Evolutionary conservation across 495 filamentous ascomycete genomes (phyloP), one percentile per base, ranked within the genome.

Genomic region (Hyaloscypha variabilis): DNA sequence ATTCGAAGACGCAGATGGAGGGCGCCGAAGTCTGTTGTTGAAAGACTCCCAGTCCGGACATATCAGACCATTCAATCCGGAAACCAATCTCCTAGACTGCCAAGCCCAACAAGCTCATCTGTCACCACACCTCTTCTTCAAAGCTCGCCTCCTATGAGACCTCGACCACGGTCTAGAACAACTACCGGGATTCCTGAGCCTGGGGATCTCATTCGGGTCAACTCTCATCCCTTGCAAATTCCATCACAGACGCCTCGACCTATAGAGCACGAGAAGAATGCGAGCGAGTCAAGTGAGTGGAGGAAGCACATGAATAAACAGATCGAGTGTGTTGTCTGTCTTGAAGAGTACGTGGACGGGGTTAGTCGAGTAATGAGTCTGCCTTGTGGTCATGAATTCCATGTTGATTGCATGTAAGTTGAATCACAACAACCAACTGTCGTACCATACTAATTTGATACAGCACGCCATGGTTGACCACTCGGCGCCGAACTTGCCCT

Each of bases 311-410:
- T 88, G 73, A 90, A 91, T 52, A 87, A 90, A 62, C 93, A 97
- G 74, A 85, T 91, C 1, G 95, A 98, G 75, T 99, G 95, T 73
- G 95, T 97, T n/a, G 94, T 99, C 26, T 99, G 95, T 68, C 79
- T 98, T 57, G 95, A 99, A 77, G 96, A 99, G 71, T 99, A 98
- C 75, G 81, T 97, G 21, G 96, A 97, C 75, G 94, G 95, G 30
- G 87, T 98, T 70, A 97, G 93, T 74, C 81, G 86, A 63, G 96
- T 99, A 21, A 99, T 99, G 95, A 97, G 91, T 69, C 79, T 99
- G 58, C 95, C 95, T n/a, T 99, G 95, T 77, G 95, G 95, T 25
- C 95, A 99, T 73, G 95, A 99, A 72, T 99, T 99, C 76, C 95
- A 99, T 75, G 94, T 82, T 39, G 93, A 95, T 71, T 99, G 95